Evolutionary conservation across 1,139 yeast genomes (phyloP).

Genomic region (Magnusiomyces ingens): DNA sequence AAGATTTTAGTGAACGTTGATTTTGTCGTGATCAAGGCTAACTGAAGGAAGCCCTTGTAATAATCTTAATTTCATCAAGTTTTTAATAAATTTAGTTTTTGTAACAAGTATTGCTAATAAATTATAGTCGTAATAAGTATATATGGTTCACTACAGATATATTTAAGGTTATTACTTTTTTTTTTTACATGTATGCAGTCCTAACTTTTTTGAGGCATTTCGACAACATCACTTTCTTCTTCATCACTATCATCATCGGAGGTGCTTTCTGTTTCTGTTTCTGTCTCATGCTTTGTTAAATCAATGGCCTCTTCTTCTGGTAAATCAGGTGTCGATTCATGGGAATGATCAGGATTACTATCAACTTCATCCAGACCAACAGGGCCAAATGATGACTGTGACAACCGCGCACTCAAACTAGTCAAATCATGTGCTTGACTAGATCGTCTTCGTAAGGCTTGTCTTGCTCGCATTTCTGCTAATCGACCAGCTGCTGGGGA

Average conservation of each 20-base stretch:
- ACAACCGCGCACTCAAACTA: not conserved
- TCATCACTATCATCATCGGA: not conserved
- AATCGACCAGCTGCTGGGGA: constrained; percentile 10
- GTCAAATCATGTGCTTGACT: not conserved
- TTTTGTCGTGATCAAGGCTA: too few species aligned
- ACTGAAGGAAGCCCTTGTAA: too few species aligned
- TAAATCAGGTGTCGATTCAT: not conserved
- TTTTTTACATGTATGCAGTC: not conserved
- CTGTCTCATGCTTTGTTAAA: not conserved
- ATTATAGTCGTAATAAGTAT: too few species aligned
- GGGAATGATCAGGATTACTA: not conserved
- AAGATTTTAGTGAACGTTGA: too few species aligned
- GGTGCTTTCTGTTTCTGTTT: not conserved
- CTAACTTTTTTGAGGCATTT: not conserved
- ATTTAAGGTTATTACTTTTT: not conserved
- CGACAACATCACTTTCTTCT: not conserved
- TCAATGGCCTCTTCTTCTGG: not conserved
- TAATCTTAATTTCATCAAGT: too few species aligned
- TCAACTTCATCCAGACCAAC: not conserved
- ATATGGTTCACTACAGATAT: too few species aligned
- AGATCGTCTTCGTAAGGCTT: constrained; percentile 10
- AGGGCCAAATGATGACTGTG: not conserved
- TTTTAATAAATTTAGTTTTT: too few species aligned
- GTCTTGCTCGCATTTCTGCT: constrained; percentile 16
- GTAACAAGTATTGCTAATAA: too few species aligned